Conservation (phyloP, 192 early-diverging fungal genomes). For the Coemansia reversa region DNA sequence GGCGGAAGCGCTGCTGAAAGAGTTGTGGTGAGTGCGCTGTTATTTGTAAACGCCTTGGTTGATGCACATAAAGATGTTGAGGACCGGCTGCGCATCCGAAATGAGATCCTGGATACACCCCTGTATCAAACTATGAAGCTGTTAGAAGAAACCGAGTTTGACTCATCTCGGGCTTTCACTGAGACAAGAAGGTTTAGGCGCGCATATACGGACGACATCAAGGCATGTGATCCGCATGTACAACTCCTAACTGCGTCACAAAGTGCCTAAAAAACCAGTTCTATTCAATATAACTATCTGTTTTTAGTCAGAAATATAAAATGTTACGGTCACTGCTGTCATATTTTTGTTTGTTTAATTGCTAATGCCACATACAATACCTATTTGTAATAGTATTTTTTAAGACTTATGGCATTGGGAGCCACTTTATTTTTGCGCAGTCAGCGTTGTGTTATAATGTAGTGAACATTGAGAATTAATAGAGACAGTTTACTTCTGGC, state of each 20-base stretch:
- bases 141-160: constrained; percentile 35
- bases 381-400: no score
- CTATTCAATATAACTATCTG: no score
- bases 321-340: no score
- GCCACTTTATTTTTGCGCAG: no score
- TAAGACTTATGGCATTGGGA: no score
- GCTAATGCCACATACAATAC: no score
- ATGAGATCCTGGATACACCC: constrained; percentile 40
- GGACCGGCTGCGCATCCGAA: constrained; percentile 32
- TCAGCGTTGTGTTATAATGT: no score
- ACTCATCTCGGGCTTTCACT: constrained; percentile 2
- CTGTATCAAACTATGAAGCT: constrained; percentile 39
- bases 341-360: no score
- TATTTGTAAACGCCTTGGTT: constrained; percentile 37
- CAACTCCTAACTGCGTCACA: not conserved
- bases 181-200: constrained; percentile 37
- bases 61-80: constrained; percentile 20
- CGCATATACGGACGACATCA: constrained; percentile 34
- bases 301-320: no score
- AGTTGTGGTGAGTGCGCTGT: constrained; percentile 23
- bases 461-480: no score
- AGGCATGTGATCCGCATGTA: constrained; percentile 12
- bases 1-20: constrained; percentile 11
- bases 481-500: no score
- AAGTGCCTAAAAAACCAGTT: not conserved